Evolutionary conservation across 768 basidiomycete genomes (phyloP).

Genomic region (Agaricus blazei): DNA sequence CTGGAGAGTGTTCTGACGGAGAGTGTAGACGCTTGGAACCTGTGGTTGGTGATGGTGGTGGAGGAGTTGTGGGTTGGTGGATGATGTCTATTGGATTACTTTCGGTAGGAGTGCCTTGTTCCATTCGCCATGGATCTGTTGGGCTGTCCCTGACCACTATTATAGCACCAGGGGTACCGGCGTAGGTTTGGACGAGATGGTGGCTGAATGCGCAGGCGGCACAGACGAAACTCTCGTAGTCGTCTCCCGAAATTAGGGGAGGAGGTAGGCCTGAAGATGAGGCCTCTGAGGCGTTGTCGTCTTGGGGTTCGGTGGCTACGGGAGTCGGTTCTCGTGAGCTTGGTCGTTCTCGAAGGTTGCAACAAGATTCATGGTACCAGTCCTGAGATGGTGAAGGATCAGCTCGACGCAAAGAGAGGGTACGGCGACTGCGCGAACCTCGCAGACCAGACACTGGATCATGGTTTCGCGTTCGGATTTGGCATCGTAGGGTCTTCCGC

Average conservation of each 20-base stretch:
- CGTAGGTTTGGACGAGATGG: conserved; percentile 50
- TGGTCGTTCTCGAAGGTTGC: conserved; percentile 70
- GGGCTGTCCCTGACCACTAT: conserved; percentile 57
- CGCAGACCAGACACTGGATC: conserved; percentile 84
- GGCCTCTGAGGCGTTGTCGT: conserved; percentile 52
- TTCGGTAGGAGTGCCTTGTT: background rate
- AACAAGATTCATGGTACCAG: conserved; percentile 90
- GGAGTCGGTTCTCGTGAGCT: conserved; percentile 39
- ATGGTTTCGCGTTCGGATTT: conserved; percentile 75
- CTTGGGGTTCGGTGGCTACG: conserved; percentile 18
- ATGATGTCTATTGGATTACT: background rate
- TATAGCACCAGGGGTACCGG: conserved; percentile 62
- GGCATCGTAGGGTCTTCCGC: conserved; percentile 66
- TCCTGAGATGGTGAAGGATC: conserved; percentile 40
- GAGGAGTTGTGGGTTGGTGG: conserved; percentile 19
- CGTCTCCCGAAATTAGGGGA: conserved; percentile 57
- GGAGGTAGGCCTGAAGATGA: conserved; percentile 65
- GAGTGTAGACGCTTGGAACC: conserved; percentile 51
- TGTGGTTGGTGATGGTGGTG: conserved; percentile 2
- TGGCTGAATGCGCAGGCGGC: conserved; percentile 58
- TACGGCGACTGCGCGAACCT: conserved; percentile 44
- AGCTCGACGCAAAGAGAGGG: background rate
- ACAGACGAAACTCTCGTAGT: conserved; percentile 78
- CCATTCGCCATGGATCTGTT: conserved; percentile 42
- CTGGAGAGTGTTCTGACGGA: conserved; percentile 28